Base-by-base conservation (phyloP, 139 green algal species). In the Tetradesmus obliquus region DNA sequence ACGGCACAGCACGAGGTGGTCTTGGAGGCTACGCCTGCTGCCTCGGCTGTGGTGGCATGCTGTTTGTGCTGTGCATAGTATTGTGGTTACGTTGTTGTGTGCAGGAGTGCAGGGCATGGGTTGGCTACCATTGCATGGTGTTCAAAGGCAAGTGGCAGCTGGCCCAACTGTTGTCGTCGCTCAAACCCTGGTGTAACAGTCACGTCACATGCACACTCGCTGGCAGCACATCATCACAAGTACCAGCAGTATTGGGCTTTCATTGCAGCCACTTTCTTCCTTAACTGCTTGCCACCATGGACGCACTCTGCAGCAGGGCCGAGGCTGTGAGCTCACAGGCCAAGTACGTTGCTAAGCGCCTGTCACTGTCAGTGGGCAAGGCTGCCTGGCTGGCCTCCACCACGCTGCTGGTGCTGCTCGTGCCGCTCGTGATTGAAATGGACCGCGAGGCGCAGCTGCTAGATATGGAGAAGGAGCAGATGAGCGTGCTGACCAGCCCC, bases 391-490 rank as follows among this genome's bases (percentile, higher is more conserved):
- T 99, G 24, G 91, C 95, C 1, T 96, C 95, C 10, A 99, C 98
- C 15, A 97, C 96, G 1, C 96, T 98, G 57, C 91, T 99, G 7
- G 92, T 99, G 5, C 92, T 99, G 8, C 93, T 98, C 1, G 96
- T 99, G 19, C 98, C 98, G 8, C 93, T 99, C 9, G 99, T 99
- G n/a, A 98, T 99, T 22, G 97, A 99, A 92, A 98, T 99, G 97
- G 98, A 99, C 88, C 91, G 97, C 5, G 98, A 99, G 94, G 93
- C 97, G 90, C 97, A 99, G 94, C 92, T 99, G 86, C 80, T 96
- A 13, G 96, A 98, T 4, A 92, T 98, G 91, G 97, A 98, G 94
- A 96, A 96, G 87, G 95, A 98, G 91, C 97, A 98, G 92, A 93
- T 97, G 88, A 93, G 87, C 91, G 94, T 96, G 53, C 93, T 96